Base-by-base conservation (phyloP, 2,329 filamentous ascomycete genomes). In the Lojkania enalia region DNA sequence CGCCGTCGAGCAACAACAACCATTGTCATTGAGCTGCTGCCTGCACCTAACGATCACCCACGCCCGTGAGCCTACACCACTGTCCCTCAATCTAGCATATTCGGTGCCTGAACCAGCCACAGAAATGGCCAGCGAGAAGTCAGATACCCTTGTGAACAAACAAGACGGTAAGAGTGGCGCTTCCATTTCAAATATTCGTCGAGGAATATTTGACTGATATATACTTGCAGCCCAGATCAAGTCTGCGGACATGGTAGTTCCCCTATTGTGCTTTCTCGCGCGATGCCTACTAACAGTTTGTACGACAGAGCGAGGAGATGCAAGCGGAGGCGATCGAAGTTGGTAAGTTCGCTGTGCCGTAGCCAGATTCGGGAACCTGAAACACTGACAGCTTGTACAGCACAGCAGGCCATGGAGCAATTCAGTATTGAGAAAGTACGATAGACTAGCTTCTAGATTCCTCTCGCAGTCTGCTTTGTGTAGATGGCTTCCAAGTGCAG, bases 311-410 rank as follows among this genome's bases (percentile, higher is more conserved):
- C 63, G 92, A 97, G 48, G 91, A 96, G 63, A 96, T 99, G 94
- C 90, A 96, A 68, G 83, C 88, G 64, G 92, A 97, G 74, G 89
- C 86, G 35, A 88, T 99, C 65, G 90, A 96, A 82, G 87, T 96
- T 69, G 90, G 92, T 96, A 84, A 60, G 90, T 58, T 32, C 30
- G 7, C 30, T 25, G 21, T 15, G 29, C 38, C 15, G 15, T 20
- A 33, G 31, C 45, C 39, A 31, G 15, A 35, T 51, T 21, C 35
- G 40, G 51, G 47, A 39, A 44, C 48, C 21, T 39, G 39, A 53
- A 53, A 57, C 32, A 46, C 58, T 67, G 46, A 67, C 52, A 46
- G 5, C 20, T 19, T 41, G 14, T 46, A 48, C 53, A 88, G 85
- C 85, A 49, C 83, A 84, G 66, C 79, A 85, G 70, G 85, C 85